Base-by-base conservation (phyloP, 2,329 filamentous ascomycete species). In the Xylariaceae sp. region DNA sequence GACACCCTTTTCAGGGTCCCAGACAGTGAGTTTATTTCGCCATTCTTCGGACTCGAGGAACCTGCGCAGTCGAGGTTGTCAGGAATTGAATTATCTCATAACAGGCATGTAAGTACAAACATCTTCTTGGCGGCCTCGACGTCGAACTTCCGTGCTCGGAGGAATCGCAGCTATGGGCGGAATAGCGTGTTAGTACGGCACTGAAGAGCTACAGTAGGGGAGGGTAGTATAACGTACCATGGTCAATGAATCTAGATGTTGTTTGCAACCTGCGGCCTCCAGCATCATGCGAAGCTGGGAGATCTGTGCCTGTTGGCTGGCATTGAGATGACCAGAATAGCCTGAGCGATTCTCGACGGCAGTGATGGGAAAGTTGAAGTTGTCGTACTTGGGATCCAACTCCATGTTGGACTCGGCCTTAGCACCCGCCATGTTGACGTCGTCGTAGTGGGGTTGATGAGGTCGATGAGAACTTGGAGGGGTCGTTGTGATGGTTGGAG, bases 141-240 rank as follows among this genome's bases (percentile, higher is more conserved):
- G 68, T 95, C 86, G 68, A 96, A 98, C 77, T 97, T 97, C 64
- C 93, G 82, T 45, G 93, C 93, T 66, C 93, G 82, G 62, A 98
- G 76, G 73, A 95, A 96, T 64, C 91, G 85, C 64, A 96, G 75
- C 83, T 90, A 57, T 21, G 20, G 2, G 22, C n/a, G 19, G 37
- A 21, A 17, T 35, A 36, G n/a, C n/a, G n/a, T 29, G 34, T 29
- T 41, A 33, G 34, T 17, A 17, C 11, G 11, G n/a, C 5, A 17
- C 5, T 3, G 11, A 20, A 19, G 5, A 14, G 4, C 14, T n/a
- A 6, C 12, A 6, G 33, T 33, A 32, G 5, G 19, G 22, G 22
- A 40, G n/a, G 46, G 29, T 14, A 22, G 2, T 7, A n/a, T 12
- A 2, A 19, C 82, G 48, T 76, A 93, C 86, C 77, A 98, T 68